Evolutionary conservation across 169 alveolate genomes (phyloP).

Genomic region (Plasmodium gonderi): DNA sequence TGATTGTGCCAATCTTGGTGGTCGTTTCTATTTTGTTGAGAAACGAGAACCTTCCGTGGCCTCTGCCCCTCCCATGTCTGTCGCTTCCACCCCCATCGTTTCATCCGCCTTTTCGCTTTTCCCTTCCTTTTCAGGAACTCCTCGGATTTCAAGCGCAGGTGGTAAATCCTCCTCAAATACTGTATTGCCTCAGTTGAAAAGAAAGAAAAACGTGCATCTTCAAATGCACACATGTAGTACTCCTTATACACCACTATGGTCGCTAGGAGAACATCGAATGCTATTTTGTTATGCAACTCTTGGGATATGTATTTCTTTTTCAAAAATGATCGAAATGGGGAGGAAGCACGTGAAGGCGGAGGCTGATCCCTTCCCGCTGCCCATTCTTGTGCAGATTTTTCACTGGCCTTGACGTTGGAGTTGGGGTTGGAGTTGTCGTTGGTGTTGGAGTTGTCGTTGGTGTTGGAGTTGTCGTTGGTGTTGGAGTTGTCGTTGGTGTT

Average conservation of each 20-base stretch:
- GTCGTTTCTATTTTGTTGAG: not conserved
- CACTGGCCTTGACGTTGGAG: no score
- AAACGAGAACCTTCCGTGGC: no score
- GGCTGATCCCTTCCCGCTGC: no score
- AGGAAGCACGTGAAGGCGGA: no score
- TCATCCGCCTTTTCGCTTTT: not conserved
- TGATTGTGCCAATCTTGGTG: not conserved
- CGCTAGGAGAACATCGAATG: slow-evolving; percentile 21
- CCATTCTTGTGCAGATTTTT: no score
- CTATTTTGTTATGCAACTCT: slow-evolving; percentile 7
- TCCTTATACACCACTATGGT: slow-evolving; percentile 20
- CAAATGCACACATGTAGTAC: not conserved
- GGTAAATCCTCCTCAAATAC: slow-evolving; percentile 9
- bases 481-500: no score
- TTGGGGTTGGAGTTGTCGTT: no score
- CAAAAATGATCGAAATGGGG: not conserved
- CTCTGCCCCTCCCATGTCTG: no score
- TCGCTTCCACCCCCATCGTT: not conserved
- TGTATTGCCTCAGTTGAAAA: slow-evolving; percentile 24
- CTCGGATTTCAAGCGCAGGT: slow-evolving; percentile 6
- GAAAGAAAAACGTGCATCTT: not conserved
- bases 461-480: no score
- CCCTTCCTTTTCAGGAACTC: not conserved
- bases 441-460: no score
- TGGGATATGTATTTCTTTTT: slow-evolving; percentile 22